Conservation (phyloP, 177 flowering plant species). For the Telopea speciosissima region DNA sequence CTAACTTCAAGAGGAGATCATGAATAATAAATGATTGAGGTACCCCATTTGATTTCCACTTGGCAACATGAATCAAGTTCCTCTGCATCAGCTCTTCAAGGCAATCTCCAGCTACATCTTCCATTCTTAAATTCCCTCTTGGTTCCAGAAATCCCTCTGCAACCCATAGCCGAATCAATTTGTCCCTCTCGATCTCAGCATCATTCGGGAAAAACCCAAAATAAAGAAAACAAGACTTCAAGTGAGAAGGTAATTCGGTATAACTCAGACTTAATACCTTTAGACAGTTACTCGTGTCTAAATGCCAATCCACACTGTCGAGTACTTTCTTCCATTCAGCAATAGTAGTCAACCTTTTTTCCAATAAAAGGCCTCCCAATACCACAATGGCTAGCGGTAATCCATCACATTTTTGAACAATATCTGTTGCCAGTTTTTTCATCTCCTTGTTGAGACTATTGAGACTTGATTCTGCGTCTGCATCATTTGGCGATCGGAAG, state of each 20-base stretch:
- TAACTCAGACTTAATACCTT: slow-evolving; percentile 5
- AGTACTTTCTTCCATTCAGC: background rate
- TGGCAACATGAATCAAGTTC: background rate
- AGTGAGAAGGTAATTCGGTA: slow-evolving; percentile 5
- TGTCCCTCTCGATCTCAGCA: background rate
- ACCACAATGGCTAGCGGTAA: background rate
- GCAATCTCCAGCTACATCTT: slow-evolving; percentile 5
- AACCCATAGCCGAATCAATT: slow-evolving; percentile 8
- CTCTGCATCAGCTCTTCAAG: slow-evolving; percentile 10
- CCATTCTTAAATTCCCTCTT: background rate
- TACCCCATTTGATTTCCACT: background rate
- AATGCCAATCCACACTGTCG: background rate
- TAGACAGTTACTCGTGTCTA: background rate
- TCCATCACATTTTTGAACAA: background rate
- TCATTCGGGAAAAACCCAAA: slow-evolving; percentile 11
- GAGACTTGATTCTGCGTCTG: background rate
- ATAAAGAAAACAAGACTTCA: slow-evolving; percentile 15
- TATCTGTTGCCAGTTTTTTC: background rate
- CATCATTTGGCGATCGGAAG: no score
- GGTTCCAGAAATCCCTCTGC: slow-evolving; percentile 9
- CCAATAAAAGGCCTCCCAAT: background rate
- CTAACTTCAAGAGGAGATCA: slow-evolving; percentile 14
- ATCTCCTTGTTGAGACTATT: background rate
- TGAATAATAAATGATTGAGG: slow-evolving; percentile 6
- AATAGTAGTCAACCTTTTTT: background rate